Conservation (phyloP, 2,329 filamentous ascomycete species). For the Aspergillus alliaceus region DNA sequence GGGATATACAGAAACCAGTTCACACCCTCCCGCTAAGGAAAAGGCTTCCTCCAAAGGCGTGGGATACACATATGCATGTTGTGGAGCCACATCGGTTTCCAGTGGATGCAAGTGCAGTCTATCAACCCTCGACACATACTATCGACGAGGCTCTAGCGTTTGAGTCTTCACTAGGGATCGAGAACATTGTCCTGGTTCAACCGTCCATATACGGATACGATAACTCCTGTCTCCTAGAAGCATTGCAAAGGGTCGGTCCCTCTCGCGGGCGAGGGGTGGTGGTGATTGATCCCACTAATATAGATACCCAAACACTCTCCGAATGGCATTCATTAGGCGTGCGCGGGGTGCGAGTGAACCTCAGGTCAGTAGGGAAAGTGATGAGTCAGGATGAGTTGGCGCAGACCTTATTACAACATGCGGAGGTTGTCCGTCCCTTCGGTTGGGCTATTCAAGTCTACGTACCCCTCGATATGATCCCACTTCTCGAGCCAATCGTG, state of each 20-base stretch:
- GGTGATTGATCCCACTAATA: slow-evolving; percentile 52
- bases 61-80: slow-evolving; percentile 67
- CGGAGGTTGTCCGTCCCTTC: slow-evolving; percentile 50
- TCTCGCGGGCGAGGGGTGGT: slow-evolving; percentile 56
- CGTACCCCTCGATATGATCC: slow-evolving; percentile 53
- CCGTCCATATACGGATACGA: slow-evolving; percentile 63
- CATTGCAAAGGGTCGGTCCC: slow-evolving; percentile 52
- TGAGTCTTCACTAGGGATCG: slow-evolving; percentile 52
- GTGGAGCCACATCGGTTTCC: slow-evolving; percentile 56
- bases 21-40: slow-evolving; percentile 16
- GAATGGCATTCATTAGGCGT: slow-evolving; percentile 60
- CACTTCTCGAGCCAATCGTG: slow-evolving; percentile 51
- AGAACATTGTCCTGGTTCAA: slow-evolving; percentile 61
- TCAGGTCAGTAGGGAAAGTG: slow-evolving; percentile 53
- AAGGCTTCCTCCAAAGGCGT: slow-evolving; percentile 42
- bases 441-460: slow-evolving; percentile 62
- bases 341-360: slow-evolving; percentile 60
- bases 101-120: slow-evolving; percentile 50
- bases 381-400: slow-evolving; percentile 45
- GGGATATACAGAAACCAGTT: slow-evolving; percentile 1
- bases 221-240: slow-evolving; percentile 60
- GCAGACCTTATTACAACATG: slow-evolving; percentile 48
- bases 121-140: slow-evolving; percentile 52
- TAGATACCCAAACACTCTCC: slow-evolving; percentile 40
- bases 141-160: slow-evolving; percentile 54